Evolutionary conservation across 192 early-diverging fungal genomes (phyloP).

Genomic region (Entomortierella parvispora): DNA sequence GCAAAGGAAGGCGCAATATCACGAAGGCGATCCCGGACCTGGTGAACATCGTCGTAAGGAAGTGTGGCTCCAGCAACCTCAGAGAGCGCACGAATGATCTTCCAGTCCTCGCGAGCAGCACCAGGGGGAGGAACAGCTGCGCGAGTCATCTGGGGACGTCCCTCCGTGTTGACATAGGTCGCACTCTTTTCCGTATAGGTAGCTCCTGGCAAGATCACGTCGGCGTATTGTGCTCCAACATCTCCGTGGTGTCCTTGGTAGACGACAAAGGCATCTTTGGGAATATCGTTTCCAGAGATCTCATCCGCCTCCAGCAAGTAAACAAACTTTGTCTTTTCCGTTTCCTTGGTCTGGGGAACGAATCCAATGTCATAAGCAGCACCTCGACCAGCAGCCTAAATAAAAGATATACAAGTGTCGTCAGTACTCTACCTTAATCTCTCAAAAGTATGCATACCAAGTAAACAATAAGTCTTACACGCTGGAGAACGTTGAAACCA

Average conservation of each 20-base stretch:
- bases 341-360: conserved; percentile 63
- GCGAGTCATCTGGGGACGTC: conserved; percentile 92
- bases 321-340: conserved; percentile 71
- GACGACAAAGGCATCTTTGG: conserved; percentile 93
- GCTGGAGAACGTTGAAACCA: conserved; percentile 90
- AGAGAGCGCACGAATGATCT: conserved; percentile 96
- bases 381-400: conserved; percentile 81
- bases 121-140: conserved; percentile 90
- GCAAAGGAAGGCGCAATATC: conserved; percentile 90
- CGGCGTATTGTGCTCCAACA: conserved; percentile 91
- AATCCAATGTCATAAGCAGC: conserved; percentile 95
- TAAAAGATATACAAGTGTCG: not conserved
- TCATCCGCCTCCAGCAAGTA: conserved; percentile 97
- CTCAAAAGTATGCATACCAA: conserved; percentile 4
- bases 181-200: conserved; percentile 97
- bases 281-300: conserved; percentile 76
- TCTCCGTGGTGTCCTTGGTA: conserved; percentile 99
- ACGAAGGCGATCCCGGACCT: conserved; percentile 86
- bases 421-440: no score
- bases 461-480: conserved; percentile 58
- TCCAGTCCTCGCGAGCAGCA: conserved; percentile 98
- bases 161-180: conserved; percentile 98
- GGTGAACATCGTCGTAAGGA: conserved; percentile 88
- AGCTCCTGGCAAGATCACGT: conserved; percentile 94
- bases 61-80: conserved; percentile 89